Evolutionary conservation across 129 eudicot genomes (phyloP).

Genomic region (Logfia minima): DNA sequence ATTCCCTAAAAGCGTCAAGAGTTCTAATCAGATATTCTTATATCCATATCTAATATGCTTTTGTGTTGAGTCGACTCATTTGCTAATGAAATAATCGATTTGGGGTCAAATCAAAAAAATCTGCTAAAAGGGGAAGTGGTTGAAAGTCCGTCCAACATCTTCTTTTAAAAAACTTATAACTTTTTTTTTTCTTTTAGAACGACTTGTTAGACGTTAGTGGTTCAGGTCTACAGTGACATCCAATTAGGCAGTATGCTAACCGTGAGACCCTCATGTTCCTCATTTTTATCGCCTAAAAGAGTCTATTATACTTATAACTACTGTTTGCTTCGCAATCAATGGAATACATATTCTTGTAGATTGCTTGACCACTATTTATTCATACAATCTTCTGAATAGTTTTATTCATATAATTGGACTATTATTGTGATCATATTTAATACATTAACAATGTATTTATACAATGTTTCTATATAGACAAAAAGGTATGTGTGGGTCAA

Average conservation of each 20-base stretch:
- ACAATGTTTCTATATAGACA: not conserved
- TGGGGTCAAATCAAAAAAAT: not conserved
- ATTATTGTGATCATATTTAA: not conserved
- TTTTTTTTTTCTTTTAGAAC: too few relatives aligned
- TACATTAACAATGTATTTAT: not conserved
- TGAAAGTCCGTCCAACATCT: too few relatives aligned
- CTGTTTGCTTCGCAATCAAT: too few relatives aligned
- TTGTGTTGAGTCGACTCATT: not conserved
- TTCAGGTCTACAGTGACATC: too few relatives aligned
- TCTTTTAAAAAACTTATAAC: too few relatives aligned
- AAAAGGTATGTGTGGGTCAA: not conserved
- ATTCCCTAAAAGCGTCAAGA: not conserved
- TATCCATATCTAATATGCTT: not conserved
- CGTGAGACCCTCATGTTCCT: too few relatives aligned
- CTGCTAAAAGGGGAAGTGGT: not conserved
- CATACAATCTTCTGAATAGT: not conserved
- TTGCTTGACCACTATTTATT: not conserved
- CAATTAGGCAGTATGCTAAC: too few relatives aligned
- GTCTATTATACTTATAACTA: too few relatives aligned
- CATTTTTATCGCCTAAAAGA: too few relatives aligned
- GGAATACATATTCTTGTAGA: not conserved
- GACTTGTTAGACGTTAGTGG: too few relatives aligned
- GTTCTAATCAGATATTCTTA: not conserved
- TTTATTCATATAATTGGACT: not conserved
- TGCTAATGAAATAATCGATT: not conserved